A percentile compares a stretch with the other conserved stretches of the same genome.
These are phyloP conservation scores for Auxenochlorella pyrenoidosa DNA, from an alignment of 139 green algal genomes.

Conservation along the genomic window DNA sequence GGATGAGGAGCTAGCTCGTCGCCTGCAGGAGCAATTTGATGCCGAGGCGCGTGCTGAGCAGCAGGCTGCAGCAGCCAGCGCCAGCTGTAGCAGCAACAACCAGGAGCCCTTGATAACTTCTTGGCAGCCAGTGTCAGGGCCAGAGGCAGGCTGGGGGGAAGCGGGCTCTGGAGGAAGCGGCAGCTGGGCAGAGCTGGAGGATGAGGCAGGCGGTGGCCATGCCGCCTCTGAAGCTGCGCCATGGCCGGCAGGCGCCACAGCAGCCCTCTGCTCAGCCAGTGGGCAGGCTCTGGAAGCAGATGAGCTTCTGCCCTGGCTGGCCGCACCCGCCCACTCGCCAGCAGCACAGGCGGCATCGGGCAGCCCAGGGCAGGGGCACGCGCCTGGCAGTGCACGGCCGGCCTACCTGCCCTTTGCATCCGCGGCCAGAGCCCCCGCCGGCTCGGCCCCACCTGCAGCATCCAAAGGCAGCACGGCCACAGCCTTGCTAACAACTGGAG, in stretches of 20 bases:
- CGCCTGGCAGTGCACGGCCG: background rate
- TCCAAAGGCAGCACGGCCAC: background rate
- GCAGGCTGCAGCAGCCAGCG: background rate
- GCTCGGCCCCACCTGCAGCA: background rate
- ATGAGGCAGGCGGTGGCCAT: background rate
- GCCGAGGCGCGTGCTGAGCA: background rate
- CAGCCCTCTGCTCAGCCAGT: background rate
- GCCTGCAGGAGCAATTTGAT: conserved; percentile 9
- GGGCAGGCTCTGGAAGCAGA: background rate
- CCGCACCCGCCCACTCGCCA: background rate
- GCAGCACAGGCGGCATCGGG: background rate
- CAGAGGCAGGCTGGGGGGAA: background rate
- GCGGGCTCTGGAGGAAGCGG: background rate
- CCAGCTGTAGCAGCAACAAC: background rate
- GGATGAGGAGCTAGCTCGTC: conserved; percentile 2
- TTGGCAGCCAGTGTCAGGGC: background rate
- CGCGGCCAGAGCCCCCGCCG: background rate
- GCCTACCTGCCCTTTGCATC: background rate
- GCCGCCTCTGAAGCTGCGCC: background rate
- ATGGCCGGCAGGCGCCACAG: background rate
- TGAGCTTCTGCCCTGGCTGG: background rate
- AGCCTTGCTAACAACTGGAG: too few relatives aligned
- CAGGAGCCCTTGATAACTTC: background rate
- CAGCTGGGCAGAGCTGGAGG: background rate
- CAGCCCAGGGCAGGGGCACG: background rate